Conservation (phyloP, 768 basidiomycete genomes). For the Russula sp. region DNA sequence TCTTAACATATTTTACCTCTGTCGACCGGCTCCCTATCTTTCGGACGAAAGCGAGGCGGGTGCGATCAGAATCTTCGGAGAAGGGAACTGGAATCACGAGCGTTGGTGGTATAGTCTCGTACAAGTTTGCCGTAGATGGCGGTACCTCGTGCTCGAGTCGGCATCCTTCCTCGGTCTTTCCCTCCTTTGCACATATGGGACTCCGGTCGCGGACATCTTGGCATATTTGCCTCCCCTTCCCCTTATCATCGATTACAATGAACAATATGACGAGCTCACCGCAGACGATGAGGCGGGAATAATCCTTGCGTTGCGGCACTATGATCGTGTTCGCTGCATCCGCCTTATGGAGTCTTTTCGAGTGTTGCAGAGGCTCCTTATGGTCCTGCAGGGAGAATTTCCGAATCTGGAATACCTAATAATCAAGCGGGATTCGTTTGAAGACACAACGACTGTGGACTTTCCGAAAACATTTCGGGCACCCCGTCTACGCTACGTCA, state of each 20-base stretch:
- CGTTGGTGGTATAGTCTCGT: not conserved
- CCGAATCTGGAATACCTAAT: conserved; percentile 1
- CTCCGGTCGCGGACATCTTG: not conserved
- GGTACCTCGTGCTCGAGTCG: not conserved
- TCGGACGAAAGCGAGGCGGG: not conserved
- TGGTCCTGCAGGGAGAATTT: not conserved
- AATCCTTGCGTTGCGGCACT: not conserved
- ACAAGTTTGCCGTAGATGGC: conserved; percentile 1
- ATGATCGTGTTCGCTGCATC: conserved; percentile 3
- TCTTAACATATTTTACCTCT: not conserved
- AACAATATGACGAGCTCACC: not conserved
- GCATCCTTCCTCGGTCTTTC: not conserved
- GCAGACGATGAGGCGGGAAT: not conserved
- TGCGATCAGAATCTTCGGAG: not conserved
- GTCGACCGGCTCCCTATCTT: not conserved
- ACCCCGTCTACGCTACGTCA: not conserved
- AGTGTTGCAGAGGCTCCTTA: not conserved
- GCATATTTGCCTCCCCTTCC: not conserved
- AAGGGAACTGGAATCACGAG: not conserved
- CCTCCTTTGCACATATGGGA: not conserved
- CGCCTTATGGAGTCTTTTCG: not conserved
- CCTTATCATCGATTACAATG: not conserved
- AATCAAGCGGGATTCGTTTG: not conserved
- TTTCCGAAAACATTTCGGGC: not conserved
- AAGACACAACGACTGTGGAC: not conserved